A percentile compares a stretch with the other conserved stretches of the same genome.
Conservation (phyloP, 2,329 filamentous ascomycete species). For the Botryotinia convoluta region DNA sequence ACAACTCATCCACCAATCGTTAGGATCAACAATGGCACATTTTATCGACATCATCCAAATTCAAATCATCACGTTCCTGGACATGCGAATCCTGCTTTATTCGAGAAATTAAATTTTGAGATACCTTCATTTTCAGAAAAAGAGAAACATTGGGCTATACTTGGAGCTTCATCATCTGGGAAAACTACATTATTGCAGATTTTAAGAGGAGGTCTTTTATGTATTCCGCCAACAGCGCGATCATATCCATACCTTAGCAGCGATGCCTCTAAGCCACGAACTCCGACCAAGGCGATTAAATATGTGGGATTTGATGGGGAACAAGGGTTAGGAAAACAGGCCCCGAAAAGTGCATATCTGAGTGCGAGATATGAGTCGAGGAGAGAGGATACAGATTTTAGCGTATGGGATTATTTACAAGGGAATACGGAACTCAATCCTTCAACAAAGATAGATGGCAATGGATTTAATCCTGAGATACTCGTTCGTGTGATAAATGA, state of each 20-base stretch:
- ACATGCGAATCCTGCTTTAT: slow-evolving; percentile 64
- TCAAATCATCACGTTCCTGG: slow-evolving; percentile 42
- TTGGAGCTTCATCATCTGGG: slow-evolving; percentile 74
- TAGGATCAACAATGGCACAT: slow-evolving; percentile 73
- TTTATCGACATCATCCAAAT: slow-evolving; percentile 73
- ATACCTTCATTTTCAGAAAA: slow-evolving; percentile 56
- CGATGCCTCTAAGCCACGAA: slow-evolving; percentile 52
- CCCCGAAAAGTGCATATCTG: slow-evolving; percentile 73
- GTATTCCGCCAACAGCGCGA: slow-evolving; percentile 70
- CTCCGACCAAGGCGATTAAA: slow-evolving; percentile 67
- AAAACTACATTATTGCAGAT: slow-evolving; percentile 82
- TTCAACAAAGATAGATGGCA: slow-evolving; percentile 51
- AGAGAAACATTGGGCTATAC: slow-evolving; percentile 73
- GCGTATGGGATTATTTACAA: slow-evolving; percentile 73
- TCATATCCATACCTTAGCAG: slow-evolving; percentile 75
- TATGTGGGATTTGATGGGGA: slow-evolving; percentile 90
- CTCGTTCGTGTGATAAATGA: slow-evolving; percentile 65
- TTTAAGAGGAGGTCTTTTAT: slow-evolving; percentile 71
- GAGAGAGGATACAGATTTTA: slow-evolving; percentile 84
- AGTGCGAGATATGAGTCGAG: slow-evolving; percentile 88
- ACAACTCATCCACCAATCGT: slow-evolving; percentile 56
- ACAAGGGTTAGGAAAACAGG: slow-evolving; percentile 51
- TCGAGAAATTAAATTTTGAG: slow-evolving; percentile 66
- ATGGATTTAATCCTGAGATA: slow-evolving; percentile 47
- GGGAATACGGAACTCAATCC: slow-evolving; percentile 84